A percentile compares a stretch with the other conserved stretches of the same genome.
These are phyloP conservation scores for Prorocentrum cordatum DNA, from an alignment of 169 alveolate species.

Conservation along the genomic window DNA sequence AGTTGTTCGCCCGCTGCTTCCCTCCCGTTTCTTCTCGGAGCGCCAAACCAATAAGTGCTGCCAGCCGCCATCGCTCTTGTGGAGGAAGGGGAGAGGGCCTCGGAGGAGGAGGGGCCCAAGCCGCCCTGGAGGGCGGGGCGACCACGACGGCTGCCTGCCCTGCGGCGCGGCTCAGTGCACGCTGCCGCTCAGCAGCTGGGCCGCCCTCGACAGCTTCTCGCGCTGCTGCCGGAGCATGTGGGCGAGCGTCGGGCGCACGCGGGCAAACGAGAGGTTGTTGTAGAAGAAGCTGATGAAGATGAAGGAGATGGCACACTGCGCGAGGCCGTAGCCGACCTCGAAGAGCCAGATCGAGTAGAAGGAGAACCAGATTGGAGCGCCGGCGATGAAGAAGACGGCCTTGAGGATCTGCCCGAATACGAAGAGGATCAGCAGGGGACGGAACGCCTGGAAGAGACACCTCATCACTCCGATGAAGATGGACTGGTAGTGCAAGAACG, in stretches of 20 bases:
- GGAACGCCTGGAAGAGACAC: slow-evolving; percentile 68
- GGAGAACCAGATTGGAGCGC: slow-evolving; percentile 65
- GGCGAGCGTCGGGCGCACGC: slow-evolving; percentile 48
- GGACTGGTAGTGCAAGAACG: slow-evolving; percentile 63
- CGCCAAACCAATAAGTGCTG: too few relatives aligned
- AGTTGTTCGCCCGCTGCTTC: too few relatives aligned
- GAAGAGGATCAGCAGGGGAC: slow-evolving; percentile 66
- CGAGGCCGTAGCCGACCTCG: slow-evolving; percentile 68
- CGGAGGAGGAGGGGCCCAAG: too few relatives aligned
- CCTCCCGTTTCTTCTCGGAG: too few relatives aligned
- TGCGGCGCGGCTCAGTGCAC: too few relatives aligned
- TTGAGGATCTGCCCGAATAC: slow-evolving; percentile 53
- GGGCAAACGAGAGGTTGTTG: slow-evolving; percentile 70
- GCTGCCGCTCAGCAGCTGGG: too few relatives aligned
- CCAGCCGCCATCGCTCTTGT: too few relatives aligned
- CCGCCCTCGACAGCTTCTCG: too few relatives aligned
- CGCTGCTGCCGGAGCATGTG: slow-evolving; percentile 54
- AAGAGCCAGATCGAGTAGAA: slow-evolving; percentile 69
- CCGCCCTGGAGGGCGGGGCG: too few relatives aligned
- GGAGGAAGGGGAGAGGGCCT: too few relatives aligned
- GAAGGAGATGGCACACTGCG: slow-evolving; percentile 67
- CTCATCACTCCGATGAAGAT: slow-evolving; percentile 69
- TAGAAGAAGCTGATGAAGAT: slow-evolving; percentile 69
- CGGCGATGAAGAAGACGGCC: slow-evolving; percentile 68
- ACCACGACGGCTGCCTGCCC: too few relatives aligned